Evolutionary conservation across 2,329 filamentous ascomycete species (phyloP).

Genomic region (Colletotrichum magnum): DNA sequence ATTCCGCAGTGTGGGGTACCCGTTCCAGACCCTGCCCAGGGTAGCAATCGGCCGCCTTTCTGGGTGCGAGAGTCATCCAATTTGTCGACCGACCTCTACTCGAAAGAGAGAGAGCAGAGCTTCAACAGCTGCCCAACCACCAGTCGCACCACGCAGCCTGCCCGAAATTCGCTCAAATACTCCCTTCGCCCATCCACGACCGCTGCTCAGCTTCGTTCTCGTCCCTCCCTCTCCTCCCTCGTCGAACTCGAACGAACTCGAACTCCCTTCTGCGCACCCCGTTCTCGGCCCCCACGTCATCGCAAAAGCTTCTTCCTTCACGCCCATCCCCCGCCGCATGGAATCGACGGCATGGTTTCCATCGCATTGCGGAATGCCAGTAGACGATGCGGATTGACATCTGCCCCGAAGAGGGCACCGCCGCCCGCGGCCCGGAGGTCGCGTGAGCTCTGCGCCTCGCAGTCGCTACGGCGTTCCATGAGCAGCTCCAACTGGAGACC

Average conservation of each 20-base stretch:
- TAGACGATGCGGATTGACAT: conserved; percentile 54
- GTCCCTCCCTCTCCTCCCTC: neutral
- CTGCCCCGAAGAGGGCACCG: conserved; percentile 25
- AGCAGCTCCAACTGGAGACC: conserved; percentile 70
- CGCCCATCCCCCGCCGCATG: conserved; percentile 47
- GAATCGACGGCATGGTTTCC: conserved; percentile 59
- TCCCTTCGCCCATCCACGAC: neutral
- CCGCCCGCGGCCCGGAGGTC: conserved; percentile 9
- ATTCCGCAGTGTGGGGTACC: conserved; percentile 41
- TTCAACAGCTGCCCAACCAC: conserved; percentile 39
- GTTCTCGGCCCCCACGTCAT: neutral
- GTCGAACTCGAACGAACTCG: neutral
- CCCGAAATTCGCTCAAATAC: conserved; percentile 36
- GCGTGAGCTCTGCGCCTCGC: conserved; percentile 36
- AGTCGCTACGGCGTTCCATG: conserved; percentile 46
- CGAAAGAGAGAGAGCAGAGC: conserved; percentile 24
- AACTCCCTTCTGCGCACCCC: neutral
- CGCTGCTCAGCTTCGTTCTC: neutral
- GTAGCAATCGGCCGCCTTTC: conserved; percentile 35
- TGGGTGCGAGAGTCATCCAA: conserved; percentile 40
- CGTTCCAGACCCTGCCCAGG: conserved; percentile 36
- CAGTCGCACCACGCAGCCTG: neutral
- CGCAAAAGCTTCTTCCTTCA: neutral
- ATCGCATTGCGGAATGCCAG: conserved; percentile 62
- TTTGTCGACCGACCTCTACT: conserved; percentile 25